phyloP scores from a whole-genome alignment of 2,329 filamentous ascomycete species.

The Microsporum canis region DNA sequence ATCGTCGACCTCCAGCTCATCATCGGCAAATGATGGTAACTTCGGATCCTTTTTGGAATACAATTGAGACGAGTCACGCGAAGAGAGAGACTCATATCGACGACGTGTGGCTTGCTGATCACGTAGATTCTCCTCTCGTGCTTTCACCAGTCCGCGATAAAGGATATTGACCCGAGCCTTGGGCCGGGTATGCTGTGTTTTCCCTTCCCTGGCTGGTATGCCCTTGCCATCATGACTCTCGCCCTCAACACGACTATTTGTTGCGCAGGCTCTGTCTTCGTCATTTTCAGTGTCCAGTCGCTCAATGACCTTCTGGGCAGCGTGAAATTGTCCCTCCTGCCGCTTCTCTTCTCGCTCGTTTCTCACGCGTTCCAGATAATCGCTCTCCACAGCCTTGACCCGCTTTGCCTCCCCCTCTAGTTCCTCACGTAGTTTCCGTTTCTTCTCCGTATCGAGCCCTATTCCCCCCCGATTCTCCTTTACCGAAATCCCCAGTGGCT shows the following conservation, averaged over 20 bases:
- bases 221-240: conserved; percentile 7
- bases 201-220: conserved; percentile 8
- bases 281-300: conserved; percentile 48
- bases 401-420: conserved; percentile 49
- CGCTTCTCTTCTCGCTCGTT: conserved; percentile 58
- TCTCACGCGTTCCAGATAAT: conserved; percentile 62
- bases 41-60: conserved; percentile 20
- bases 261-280: conserved; percentile 12
- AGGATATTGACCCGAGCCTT: conserved; percentile 58
- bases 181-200: conserved; percentile 6
- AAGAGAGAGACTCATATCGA: conserved; percentile 51
- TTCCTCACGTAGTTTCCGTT: conserved; percentile 59
- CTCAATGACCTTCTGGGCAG: conserved; percentile 75
- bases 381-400: conserved; percentile 52
- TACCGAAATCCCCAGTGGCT: conserved; percentile 64
- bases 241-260: neutral
- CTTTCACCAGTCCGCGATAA: conserved; percentile 63
- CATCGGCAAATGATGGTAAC: conserved; percentile 41
- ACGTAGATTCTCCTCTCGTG: conserved; percentile 57
- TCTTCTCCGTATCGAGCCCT: conserved; percentile 71
- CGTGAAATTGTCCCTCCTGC: conserved; percentile 57
- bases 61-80: conserved; percentile 23
- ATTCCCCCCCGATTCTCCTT: conserved; percentile 76
- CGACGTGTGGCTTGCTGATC: conserved; percentile 55
- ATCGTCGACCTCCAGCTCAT: conserved; percentile 62